Base-by-base conservation (phyloP, 1,284 basidiomycete genomes). In the Megacollybia platyphylla region DNA sequence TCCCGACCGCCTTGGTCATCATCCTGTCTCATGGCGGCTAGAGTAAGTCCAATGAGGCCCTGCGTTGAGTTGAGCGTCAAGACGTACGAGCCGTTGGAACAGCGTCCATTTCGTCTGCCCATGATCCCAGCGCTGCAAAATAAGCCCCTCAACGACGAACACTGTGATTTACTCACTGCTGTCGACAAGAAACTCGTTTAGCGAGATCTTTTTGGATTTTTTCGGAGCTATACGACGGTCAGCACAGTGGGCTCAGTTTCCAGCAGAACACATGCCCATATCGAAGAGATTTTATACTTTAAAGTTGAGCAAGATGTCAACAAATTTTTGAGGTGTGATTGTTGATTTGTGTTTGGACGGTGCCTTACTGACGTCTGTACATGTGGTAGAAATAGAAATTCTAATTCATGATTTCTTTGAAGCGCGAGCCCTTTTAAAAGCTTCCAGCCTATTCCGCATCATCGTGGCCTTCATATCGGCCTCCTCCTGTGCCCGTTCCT, bases 81-180 rank as follows among this genome's bases (percentile, higher is more conserved):
- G 39, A 68, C 90, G 69, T 63, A 93, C 91, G 91, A 57, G 88
- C 90, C 52, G 77, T 82, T 18, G 91, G 91, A 46, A 96, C 71
- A 35, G 73, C 56, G 49, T 93, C 90, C 87, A 93, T 90, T 61
- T 94, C 91, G 59, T 94, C 91, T n/a, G 92, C 91, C 91, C 91
- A 96, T 57, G 87, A 91, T 56, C 89, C 89, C 44, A 87, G 65
- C 46, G 77, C 86, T 88, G 32, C 42, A 48, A 41, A 42, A 43
- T 46, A 44, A 49, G 46, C 39, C 42, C 20, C 47, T 35, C 41
- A 46, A 46, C 35, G 13, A 36, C 35, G 15, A 7, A 39, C 35
- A 37, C 18, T 39, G 41, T 34, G 31, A 29, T 29, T 29, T 36
- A 65, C 82, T 60, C 52, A 89, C 89, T 58, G 52, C 60, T 72